Base-by-base conservation (phyloP, 257 asterid species). In the Scutellaria galericulata region DNA sequence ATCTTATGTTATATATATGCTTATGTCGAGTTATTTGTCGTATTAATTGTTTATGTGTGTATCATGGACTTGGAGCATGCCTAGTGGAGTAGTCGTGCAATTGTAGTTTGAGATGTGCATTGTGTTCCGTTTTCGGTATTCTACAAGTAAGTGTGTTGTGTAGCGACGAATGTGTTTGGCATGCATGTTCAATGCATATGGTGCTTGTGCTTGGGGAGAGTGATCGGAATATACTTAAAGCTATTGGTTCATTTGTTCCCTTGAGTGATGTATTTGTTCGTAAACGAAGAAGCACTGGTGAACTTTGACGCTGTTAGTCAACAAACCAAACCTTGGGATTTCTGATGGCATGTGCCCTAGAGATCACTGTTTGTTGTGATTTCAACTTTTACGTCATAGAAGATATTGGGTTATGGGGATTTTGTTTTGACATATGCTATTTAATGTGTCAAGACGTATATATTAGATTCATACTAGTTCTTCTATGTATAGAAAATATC, bases 161-260 rank as follows among this genome's bases (percentile, higher is more conserved):
- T 31, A 31, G 37, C 5, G 37, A 31, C 37, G 2, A 2, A 31
- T 31, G 7, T 59, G 61, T 57, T 71, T 45, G 40, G 50, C 14
- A 27, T 58, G 20, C 12, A 46, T 46, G 68, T 37, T 5, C 9
- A 51, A 54, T 52, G 20, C 12, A 8, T 58, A 18, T 58, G 57
- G 37, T 53, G 64, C 64, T 24, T 53, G 8, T 54, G 66, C 14
- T 51, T 15, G 27, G 41, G 5, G 20, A 4, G 27, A 15, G 56
- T 48, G 50, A 27, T 61, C n/a, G 11, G 72, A 12, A 47, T 75
- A 57, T 45, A 13, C 50, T 75, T 57, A 11, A 31, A 51, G 59
- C 0, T 31, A 37, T 46, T 1, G 4, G 15, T 57, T 68, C 48
- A 55, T 74, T 4, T 24, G 7, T 52, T 53, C 48, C 37, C 51